Evolutionary conservation across 176 grass and related monocot species (phyloP).

Genomic region (Neostapfia colusana): DNA sequence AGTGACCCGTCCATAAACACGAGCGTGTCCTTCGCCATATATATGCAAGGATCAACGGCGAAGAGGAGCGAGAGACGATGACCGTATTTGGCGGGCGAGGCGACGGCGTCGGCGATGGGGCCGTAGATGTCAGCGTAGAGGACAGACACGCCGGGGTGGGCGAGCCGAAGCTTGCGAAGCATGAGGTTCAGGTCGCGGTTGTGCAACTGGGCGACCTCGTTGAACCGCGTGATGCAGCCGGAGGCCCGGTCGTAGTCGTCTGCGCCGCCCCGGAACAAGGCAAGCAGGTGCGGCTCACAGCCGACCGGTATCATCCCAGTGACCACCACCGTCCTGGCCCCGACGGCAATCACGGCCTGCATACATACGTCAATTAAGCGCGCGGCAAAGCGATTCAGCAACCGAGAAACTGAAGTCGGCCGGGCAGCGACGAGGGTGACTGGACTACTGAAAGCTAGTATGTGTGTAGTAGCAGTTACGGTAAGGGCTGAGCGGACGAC

Average conservation of each 20-base stretch:
- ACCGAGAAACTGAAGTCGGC: too few species aligned
- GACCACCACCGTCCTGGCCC: conserved; percentile 51
- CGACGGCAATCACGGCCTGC: conserved; percentile 37
- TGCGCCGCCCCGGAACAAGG: conserved; percentile 8
- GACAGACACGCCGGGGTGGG: conserved; percentile 36
- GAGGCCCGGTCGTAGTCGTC: conserved; percentile 43
- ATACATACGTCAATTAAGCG: too few species aligned
- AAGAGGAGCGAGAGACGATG: too few species aligned
- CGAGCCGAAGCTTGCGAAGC: conserved; percentile 26
- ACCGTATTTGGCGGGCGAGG: conserved; percentile 28
- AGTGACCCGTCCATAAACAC: too few species aligned
- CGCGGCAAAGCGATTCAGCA: too few species aligned
- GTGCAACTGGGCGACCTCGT: conserved; percentile 55
- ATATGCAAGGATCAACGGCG: too few species aligned
- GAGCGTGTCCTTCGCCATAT: too few species aligned
- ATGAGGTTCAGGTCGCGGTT: conserved; percentile 43
- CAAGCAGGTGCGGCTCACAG: conserved; percentile 54
- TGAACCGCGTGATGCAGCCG: conserved; percentile 59
- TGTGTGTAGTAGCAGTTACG: neutral
- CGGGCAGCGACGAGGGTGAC: too few species aligned
- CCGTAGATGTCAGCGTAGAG: conserved; percentile 60
- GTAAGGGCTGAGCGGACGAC: conserved; percentile 43
- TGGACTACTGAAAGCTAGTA: too few species aligned
- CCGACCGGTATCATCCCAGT: conserved; percentile 58
- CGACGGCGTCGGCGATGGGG: conserved; percentile 32